Evolutionary conservation across 345 rosid genomes (phyloP).

Genomic region (Citrus hindsii): DNA sequence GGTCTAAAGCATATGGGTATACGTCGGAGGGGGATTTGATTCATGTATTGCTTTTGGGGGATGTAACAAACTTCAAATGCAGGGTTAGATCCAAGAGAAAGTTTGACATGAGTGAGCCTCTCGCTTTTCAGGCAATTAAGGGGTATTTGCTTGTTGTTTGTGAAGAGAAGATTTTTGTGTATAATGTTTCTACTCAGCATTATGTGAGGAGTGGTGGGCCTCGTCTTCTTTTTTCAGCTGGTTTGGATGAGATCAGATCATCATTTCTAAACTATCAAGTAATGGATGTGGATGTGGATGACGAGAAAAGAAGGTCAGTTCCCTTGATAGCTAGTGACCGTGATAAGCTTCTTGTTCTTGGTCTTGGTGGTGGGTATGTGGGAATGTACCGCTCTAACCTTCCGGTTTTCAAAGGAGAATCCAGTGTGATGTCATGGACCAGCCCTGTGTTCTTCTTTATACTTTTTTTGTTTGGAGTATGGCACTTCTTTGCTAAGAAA

Average conservation of each 20-base stretch:
- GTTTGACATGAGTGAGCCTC: constrained; percentile 60
- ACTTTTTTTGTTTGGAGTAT: constrained; percentile 73
- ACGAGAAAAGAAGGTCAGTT: constrained; percentile 16
- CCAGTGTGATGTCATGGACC: constrained; percentile 73
- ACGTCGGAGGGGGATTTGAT: constrained; percentile 83
- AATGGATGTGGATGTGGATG: constrained; percentile 18
- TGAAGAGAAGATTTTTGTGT: constrained; percentile 64
- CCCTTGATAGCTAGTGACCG: constrained; percentile 82
- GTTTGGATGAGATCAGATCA: constrained; percentile 70
- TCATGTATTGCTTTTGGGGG: constrained; percentile 74
- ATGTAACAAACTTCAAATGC: constrained; percentile 86
- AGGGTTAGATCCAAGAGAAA: constrained; percentile 82
- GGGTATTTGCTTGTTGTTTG: constrained; percentile 70
- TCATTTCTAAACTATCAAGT: constrained; percentile 57
- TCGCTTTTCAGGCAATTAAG: constrained; percentile 73
- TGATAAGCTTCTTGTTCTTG: constrained; percentile 71
- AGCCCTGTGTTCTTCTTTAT: constrained; percentile 84
- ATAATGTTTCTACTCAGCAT: constrained; percentile 81
- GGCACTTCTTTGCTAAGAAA: constrained; percentile 97
- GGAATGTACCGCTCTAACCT: constrained; percentile 84
- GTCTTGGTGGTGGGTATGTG: constrained; percentile 77
- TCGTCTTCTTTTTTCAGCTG: constrained; percentile 68
- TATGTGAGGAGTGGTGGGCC: constrained; percentile 70
- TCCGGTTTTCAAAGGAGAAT: constrained; percentile 54
- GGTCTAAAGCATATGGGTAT: constrained; percentile 94